phyloP scores from a whole-genome alignment of 345 rosid genomes.

The Zanthoxylum bungeanum region DNA sequence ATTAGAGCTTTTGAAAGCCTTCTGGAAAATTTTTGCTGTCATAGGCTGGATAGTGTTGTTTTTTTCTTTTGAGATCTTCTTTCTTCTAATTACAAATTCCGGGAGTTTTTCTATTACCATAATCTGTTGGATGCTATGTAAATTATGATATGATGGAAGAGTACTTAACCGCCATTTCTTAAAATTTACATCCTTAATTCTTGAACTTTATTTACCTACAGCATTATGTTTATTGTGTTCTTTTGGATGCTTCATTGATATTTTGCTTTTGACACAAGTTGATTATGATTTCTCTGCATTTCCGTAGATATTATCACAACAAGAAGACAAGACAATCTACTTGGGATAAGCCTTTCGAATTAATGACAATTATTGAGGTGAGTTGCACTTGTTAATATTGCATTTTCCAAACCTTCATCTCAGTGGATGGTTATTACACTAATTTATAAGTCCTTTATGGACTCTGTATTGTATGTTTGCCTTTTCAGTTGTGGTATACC shows the following conservation, averaged over 20 bases:
- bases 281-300: constrained; percentile 6
- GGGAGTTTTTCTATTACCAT: not conserved
- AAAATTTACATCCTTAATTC: not conserved
- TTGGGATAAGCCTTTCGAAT: constrained; percentile 93
- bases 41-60: not conserved
- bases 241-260: constrained; percentile 1
- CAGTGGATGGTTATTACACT: not conserved
- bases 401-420: constrained; percentile 10
- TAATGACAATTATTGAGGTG: constrained; percentile 95
- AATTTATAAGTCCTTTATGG: not conserved
- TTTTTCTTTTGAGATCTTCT: not conserved
- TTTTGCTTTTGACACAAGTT: constrained; percentile 4
- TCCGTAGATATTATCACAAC: constrained; percentile 79
- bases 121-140: not conserved
- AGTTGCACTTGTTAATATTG: constrained; percentile 18
- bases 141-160: not conserved
- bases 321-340: constrained; percentile 71
- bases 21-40: not conserved
- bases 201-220: not conserved
- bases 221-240: not conserved
- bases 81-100: not conserved
- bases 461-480: not conserved
- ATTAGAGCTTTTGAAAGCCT: not conserved
- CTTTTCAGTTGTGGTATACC: not conserved
- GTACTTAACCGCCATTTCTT: not conserved